Evolutionary conservation across 1,284 basidiomycete genomes (phyloP).

Genomic region (Athelia sp.): DNA sequence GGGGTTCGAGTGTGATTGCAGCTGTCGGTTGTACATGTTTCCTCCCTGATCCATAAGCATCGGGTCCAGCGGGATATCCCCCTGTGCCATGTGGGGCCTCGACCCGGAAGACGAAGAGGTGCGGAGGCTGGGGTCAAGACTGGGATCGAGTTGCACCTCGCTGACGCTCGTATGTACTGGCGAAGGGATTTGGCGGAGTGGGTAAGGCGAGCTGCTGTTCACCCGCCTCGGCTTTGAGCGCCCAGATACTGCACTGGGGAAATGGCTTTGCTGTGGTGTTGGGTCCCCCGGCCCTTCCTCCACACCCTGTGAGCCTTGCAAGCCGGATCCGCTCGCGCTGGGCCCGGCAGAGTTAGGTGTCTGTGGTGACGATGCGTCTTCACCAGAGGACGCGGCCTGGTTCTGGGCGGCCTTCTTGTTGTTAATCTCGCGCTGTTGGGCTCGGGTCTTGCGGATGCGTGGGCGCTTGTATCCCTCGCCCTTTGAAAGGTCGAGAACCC

Average conservation of each 20-base stretch:
- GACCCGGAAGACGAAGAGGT: too few relatives aligned
- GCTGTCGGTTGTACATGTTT: too few relatives aligned
- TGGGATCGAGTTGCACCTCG: too few relatives aligned
- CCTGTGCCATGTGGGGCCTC: too few relatives aligned
- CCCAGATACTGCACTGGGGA: conserved; percentile 25
- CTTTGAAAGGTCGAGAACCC: conserved; percentile 56
- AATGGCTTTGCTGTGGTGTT: conserved; percentile 22
- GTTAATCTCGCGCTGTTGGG: conserved; percentile 15
- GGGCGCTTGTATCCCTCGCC: conserved; percentile 61
- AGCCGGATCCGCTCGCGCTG: not conserved
- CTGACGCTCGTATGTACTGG: not conserved
- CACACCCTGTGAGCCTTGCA: conserved; percentile 6
- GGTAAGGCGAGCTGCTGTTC: conserved; percentile 19
- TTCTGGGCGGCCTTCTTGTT: conserved; percentile 15
- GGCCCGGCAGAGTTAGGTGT: conserved; percentile 3
- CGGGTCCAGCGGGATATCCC: too few relatives aligned
- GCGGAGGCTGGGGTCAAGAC: too few relatives aligned
- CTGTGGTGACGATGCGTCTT: conserved; percentile 6
- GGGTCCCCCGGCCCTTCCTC: conserved; percentile 32
- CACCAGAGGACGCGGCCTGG: conserved; percentile 1
- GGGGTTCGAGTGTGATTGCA: too few relatives aligned
- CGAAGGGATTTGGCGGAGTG: not conserved
- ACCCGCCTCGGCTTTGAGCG: conserved; percentile 18
- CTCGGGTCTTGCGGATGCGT: conserved; percentile 22
- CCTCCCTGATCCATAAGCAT: too few relatives aligned